Conservation (phyloP, 345 rosid genomes). For the Brassica cretica region DNA sequence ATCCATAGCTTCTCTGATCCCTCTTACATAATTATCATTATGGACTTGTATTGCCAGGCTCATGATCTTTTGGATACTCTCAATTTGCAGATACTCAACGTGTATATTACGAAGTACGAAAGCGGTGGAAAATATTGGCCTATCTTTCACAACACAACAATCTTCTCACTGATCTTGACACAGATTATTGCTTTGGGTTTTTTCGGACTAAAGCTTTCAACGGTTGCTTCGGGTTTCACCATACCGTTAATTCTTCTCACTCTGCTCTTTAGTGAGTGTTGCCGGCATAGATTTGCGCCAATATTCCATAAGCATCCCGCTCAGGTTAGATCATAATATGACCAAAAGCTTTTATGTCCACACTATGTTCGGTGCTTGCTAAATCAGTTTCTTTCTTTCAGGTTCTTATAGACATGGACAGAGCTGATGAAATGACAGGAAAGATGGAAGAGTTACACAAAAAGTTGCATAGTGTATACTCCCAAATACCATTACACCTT, state of each 20-base stretch:
- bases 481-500: conserved; percentile 51
- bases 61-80: not conserved
- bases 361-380: conserved; percentile 21
- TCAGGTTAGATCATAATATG: conserved; percentile 51
- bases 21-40: not conserved
- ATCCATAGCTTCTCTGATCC: conserved; percentile 6
- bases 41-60: not conserved
- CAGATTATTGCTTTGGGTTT: conserved; percentile 86
- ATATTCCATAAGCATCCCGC: conserved; percentile 61
- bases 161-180: conserved; percentile 75
- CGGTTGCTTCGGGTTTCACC: conserved; percentile 73
- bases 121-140: conserved; percentile 90
- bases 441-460: conserved; percentile 52
- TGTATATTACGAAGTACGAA: conserved; percentile 68
- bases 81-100: conserved; percentile 71
- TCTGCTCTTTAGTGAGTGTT: conserved; percentile 77
- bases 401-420: conserved; percentile 90
- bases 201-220: conserved; percentile 69
- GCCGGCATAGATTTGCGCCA: conserved; percentile 72
- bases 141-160: conserved; percentile 71
- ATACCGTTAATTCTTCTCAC: conserved; percentile 70
- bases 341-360: not conserved
- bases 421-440: conserved; percentile 63
- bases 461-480: conserved; percentile 58
- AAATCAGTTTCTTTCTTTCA: conserved; percentile 27